Evolutionary conservation across 352 stramenopile species (phyloP).

Genomic region (Pythium plurisporium): DNA sequence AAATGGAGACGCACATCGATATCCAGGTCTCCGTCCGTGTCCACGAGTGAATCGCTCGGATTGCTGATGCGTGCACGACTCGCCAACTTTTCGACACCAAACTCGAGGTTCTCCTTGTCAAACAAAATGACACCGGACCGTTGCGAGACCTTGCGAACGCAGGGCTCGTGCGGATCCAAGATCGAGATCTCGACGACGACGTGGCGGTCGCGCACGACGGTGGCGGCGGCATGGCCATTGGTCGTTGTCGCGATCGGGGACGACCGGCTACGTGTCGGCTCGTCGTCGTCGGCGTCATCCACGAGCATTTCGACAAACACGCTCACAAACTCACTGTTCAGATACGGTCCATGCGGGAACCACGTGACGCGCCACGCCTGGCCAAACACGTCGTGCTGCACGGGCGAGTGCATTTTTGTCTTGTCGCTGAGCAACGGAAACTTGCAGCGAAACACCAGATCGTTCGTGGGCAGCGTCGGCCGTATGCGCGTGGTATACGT

Average conservation of each 20-base stretch:
- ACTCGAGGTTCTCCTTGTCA: slow-evolving; percentile 40
- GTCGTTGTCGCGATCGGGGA: too few relatives aligned
- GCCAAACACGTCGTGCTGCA: slow-evolving; percentile 32
- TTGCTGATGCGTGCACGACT: slow-evolving; percentile 42
- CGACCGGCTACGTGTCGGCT: too few relatives aligned
- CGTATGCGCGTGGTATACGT: neutral
- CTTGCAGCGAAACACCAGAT: slow-evolving; percentile 17
- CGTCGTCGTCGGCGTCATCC: slow-evolving; percentile 3
- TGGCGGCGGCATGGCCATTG: neutral
- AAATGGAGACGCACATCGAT: slow-evolving; percentile 47
- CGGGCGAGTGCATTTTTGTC: slow-evolving; percentile 25
- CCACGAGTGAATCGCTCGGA: slow-evolving; percentile 40
- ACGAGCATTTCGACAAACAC: slow-evolving; percentile 59
- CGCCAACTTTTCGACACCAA: slow-evolving; percentile 53
- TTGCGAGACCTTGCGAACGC: slow-evolving; percentile 23
- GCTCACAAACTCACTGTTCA: slow-evolving; percentile 42
- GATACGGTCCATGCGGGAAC: slow-evolving; percentile 43
- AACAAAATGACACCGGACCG: slow-evolving; percentile 48
- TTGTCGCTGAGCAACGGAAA: slow-evolving; percentile 47
- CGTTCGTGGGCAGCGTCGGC: neutral
- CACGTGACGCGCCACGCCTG: slow-evolving; percentile 60
- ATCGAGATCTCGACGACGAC: slow-evolving; percentile 44
- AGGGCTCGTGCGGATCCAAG: slow-evolving; percentile 28
- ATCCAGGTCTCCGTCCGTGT: slow-evolving; percentile 37
- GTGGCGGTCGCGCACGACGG: neutral